Conservation (phyloP, 208 protist genomes). For the Trypanosoma brucei region DNA sequence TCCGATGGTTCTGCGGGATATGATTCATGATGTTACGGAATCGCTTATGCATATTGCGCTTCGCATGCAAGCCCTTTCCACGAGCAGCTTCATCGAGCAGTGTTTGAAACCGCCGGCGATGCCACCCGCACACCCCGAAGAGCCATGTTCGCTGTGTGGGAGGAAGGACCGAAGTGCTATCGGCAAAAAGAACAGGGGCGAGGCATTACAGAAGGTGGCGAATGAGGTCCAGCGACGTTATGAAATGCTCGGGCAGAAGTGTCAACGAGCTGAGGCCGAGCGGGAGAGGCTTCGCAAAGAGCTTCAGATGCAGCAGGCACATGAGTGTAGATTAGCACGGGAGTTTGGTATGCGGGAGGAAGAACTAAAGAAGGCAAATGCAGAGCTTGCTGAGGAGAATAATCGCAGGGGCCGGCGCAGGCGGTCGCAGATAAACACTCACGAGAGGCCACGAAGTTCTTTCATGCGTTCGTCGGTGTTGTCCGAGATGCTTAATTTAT, state of each 20-base stretch:
- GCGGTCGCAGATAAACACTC: not conserved
- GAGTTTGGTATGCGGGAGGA: conserved; percentile 27
- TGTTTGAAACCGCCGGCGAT: conserved; percentile 52
- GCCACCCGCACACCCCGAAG: conserved; percentile 60
- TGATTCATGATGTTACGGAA: conserved; percentile 62
- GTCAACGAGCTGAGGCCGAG: conserved; percentile 62
- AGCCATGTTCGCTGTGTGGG: conserved; percentile 70
- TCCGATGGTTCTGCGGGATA: conserved; percentile 50
- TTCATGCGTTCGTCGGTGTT: conserved; percentile 7
- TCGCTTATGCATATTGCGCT: conserved; percentile 67
- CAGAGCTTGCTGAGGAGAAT: conserved; percentile 14
- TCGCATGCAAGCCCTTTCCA: conserved; percentile 55
- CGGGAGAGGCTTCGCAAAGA: conserved; percentile 54
- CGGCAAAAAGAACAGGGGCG: conserved; percentile 52
- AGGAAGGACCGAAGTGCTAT: conserved; percentile 47
- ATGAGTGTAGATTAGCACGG: conserved; percentile 29
- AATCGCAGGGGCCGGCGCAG: not conserved
- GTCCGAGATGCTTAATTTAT: not conserved
- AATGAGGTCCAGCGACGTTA: conserved; percentile 67
- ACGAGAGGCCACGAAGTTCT: not conserved
- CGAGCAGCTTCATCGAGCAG: conserved; percentile 53
- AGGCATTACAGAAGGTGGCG: conserved; percentile 59
- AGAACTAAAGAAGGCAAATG: conserved; percentile 18
- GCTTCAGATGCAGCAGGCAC: conserved; percentile 36
- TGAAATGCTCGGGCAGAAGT: conserved; percentile 61